phyloP scores from a whole-genome alignment of 2,329 filamentous ascomycete genomes.

The Triangularia setosa region DNA sequence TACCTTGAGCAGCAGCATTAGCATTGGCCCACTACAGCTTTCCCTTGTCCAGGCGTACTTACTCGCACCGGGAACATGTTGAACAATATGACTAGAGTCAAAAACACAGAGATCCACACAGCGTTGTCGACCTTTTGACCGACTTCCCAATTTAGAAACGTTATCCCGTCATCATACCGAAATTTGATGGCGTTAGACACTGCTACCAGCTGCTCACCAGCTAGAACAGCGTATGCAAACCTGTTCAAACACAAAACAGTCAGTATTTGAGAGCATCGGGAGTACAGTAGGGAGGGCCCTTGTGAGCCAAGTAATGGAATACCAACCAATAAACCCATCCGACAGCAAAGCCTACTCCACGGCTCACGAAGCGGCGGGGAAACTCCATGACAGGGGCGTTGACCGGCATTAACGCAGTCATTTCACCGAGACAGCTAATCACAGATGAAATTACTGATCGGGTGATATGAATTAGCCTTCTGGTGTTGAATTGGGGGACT shows the following conservation, averaged over 20 bases:
- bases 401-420: constrained; percentile 39
- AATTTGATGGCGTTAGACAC: constrained; percentile 35
- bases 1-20: constrained; percentile 13
- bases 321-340: constrained; percentile 38
- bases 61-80: constrained; percentile 38
- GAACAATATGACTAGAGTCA: constrained; percentile 33
- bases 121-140: constrained; percentile 35
- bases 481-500: neutral
- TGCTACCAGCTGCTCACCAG: constrained; percentile 36
- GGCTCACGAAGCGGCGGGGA: constrained; percentile 35
- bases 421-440: constrained; percentile 40
- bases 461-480: neutral
- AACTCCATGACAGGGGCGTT: constrained; percentile 39
- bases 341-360: constrained; percentile 36
- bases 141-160: constrained; percentile 31
- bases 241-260: constrained; percentile 18
- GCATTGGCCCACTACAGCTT: constrained; percentile 14
- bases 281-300: too few relatives aligned
- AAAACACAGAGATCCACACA: constrained; percentile 37
- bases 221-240: constrained; percentile 37
- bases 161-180: constrained; percentile 35
- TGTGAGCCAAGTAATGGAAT: neutral
- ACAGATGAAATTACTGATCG: constrained; percentile 38
- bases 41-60: constrained; percentile 1
- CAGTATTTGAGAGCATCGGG: neutral